Evolutionary conservation across 371 early-diverging fungal genomes (phyloP).

Genomic region (Funneliformis caledonium): DNA sequence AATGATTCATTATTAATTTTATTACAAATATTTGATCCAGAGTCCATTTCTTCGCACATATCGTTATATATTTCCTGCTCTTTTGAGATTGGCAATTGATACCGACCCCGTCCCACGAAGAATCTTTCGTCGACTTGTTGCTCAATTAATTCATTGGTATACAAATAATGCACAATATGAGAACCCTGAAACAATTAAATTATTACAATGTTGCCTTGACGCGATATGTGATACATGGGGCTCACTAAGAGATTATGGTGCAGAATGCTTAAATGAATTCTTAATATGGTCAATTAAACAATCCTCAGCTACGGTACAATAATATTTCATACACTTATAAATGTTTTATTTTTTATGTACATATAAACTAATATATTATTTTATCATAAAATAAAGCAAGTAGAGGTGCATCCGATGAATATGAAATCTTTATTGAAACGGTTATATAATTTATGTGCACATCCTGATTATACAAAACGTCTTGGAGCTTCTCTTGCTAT

Average conservation of each 20-base stretch:
- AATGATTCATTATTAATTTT: neutral
- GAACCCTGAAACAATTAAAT: constrained; percentile 73
- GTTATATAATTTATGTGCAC: constrained; percentile 64
- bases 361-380: neutral
- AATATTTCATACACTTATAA: neutral
- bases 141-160: constrained; percentile 81
- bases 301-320: constrained; percentile 50
- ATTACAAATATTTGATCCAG: constrained; percentile 39
- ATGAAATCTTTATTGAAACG: constrained; percentile 72
- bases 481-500: constrained; percentile 74
- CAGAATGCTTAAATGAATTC: constrained; percentile 76
- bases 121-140: constrained; percentile 63
- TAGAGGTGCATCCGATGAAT: constrained; percentile 61
- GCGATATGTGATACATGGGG: constrained; percentile 62
- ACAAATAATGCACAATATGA: constrained; percentile 76
- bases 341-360: neutral
- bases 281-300: constrained; percentile 80
- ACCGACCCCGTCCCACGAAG: constrained; percentile 71
- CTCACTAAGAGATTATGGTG: constrained; percentile 74
- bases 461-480: constrained; percentile 67
- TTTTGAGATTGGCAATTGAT: constrained; percentile 75
- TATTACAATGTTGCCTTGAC: constrained; percentile 73
- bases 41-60: constrained; percentile 68
- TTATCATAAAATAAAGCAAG: constrained; percentile 17
- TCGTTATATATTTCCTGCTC: constrained; percentile 67